Evolutionary conservation across 2,329 filamentous ascomycete genomes (phyloP).

Genomic region (Phaeosphaeriaceae sp.): DNA sequence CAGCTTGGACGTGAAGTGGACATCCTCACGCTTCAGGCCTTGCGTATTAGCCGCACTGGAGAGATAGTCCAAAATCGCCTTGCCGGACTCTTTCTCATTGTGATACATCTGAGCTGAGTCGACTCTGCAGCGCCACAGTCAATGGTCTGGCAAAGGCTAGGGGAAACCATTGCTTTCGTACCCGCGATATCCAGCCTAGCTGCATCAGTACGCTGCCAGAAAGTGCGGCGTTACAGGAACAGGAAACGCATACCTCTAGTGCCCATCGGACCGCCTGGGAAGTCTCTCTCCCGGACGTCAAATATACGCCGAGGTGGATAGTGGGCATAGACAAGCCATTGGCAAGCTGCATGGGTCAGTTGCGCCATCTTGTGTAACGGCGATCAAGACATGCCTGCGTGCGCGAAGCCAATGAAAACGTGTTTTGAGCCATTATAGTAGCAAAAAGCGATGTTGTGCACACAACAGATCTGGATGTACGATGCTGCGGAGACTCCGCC

Average conservation of each 20-base stretch:
- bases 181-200: constrained; percentile 56
- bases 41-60: constrained; percentile 54
- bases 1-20: constrained; percentile 84
- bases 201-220: constrained; percentile 24
- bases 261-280: constrained; percentile 64
- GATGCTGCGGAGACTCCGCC: constrained; percentile 32
- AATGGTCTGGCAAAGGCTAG: constrained; percentile 22
- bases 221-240: constrained; percentile 16
- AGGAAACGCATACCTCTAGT: constrained; percentile 55
- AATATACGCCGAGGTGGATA: constrained; percentile 77
- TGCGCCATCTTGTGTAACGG: constrained; percentile 9
- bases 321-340: constrained; percentile 73
- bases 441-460: constrained; percentile 16
- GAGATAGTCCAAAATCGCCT: constrained; percentile 68
- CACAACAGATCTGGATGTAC: constrained; percentile 21
- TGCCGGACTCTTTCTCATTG: constrained; percentile 75
- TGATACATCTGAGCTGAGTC: constrained; percentile 69
- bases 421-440: constrained; percentile 39
- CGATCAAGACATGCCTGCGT: constrained; percentile 43
- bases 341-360: constrained; percentile 47
- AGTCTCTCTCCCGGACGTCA: constrained; percentile 70
- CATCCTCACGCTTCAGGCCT: constrained; percentile 68
- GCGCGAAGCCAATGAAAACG: constrained; percentile 53
- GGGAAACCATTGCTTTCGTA: constrained; percentile 27
- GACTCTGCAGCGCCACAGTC: constrained; percentile 47